Base-by-base conservation (phyloP, 305 asterid genomes). In the Solanum hybrid region DNA sequence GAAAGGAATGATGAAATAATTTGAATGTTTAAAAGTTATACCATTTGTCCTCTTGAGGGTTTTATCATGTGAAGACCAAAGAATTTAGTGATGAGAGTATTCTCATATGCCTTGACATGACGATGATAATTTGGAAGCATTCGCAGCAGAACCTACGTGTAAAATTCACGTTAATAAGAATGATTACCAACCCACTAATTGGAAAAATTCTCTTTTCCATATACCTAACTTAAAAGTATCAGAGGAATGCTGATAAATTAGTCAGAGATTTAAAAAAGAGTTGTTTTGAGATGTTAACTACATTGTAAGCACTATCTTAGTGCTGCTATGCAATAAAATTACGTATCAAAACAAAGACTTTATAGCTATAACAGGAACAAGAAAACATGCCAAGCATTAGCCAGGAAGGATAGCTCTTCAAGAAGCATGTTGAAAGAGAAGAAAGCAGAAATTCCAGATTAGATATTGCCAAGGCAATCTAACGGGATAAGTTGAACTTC, bases 21-120 rank as follows among this genome's bases (percentile, higher is more conserved):
- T 36, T 29, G 33, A 31, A 31, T 18, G 75, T 31, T 14, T 84
- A n/a, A 31, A 31, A 29, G 11, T 84, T 29, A 6, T 84, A 84
- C 88, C 88, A 18, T 84, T 31, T 84, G 40, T 51, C 88, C 88
- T 18, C 42, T 51, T 3, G 75, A 51, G 10, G 98, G 97, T 90
- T 98, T 98, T 89, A 98, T 98, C 88, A 98, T 95, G 91, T 98
- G 99, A 90, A 98, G 98, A 0, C 99, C 98, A 35, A 81, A 98
- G 87, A 98, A 98, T 94, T 95, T 98, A 0, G 99, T 95, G 36
- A 98, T 96, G 1, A 98, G 96, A 77, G 99, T 95, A 91, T 97
- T 97, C 90, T 97, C 98, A 36, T 98, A 95, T 18, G 92, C 95
- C 75, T 92, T 92, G 29, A 97, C 94, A 34, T 98, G 99, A 89